These are phyloP conservation scores for Podospora pseudopauciseta DNA, from an alignment of 495 filamentous ascomycete genomes.

Conservation along the genomic window DNA sequence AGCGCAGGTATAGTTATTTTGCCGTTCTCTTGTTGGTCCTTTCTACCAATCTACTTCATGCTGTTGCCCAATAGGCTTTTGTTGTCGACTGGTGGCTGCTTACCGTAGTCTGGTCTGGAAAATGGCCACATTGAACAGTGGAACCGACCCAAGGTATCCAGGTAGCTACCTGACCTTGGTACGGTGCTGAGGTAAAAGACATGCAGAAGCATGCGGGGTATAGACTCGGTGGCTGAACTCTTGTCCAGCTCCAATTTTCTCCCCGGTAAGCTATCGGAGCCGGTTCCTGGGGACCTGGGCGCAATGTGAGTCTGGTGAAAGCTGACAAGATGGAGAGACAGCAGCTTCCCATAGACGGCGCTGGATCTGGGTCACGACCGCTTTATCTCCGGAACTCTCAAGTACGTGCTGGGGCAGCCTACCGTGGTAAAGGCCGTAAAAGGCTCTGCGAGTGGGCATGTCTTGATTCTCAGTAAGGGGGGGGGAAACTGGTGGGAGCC, in stretches of 20 bases:
- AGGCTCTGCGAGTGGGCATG: constrained; percentile 6
- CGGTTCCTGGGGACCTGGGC: background rate
- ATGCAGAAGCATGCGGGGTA: constrained; percentile 1
- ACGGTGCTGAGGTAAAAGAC: background rate
- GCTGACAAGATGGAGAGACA: constrained; percentile 4
- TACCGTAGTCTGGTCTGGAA: background rate
- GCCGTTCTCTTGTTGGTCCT: too few species aligned
- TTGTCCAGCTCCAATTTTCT: background rate
- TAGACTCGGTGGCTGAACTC: background rate
- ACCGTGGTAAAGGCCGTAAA: constrained; percentile 27
- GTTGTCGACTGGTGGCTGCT: background rate
- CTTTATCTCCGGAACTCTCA: constrained; percentile 8
- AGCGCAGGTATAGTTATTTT: too few species aligned
- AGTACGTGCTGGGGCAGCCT: constrained; percentile 6
- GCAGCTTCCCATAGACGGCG: constrained; percentile 4
- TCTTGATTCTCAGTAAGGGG: constrained; percentile 8
- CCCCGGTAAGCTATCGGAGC: background rate
- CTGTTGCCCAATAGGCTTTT: background rate
- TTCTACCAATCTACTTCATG: background rate
- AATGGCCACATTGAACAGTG: background rate
- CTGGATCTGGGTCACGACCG: constrained; percentile 6
- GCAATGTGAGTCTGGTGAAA: background rate
- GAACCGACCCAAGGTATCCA: background rate
- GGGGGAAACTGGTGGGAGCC: background rate
- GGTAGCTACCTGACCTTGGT: background rate